Base-by-base conservation (phyloP, 208 protist genomes). In the Acanthamoeba triangularis region DNA sequence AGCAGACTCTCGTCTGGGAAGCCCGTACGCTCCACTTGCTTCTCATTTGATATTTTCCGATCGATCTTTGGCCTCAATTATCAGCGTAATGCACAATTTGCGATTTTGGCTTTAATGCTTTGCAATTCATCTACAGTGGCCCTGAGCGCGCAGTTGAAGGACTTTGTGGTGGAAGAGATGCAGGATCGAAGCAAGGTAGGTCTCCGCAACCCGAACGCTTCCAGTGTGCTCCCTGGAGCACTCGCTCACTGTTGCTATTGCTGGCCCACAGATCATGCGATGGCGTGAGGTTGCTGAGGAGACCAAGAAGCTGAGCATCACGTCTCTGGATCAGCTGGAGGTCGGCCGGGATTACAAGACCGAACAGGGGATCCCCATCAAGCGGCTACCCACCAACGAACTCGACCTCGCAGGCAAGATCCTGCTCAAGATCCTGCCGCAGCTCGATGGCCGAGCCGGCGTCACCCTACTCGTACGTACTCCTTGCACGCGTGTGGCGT, bases 351-450 rank as follows among this genome's bases (percentile, higher is more conserved):
- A 93, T 23, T 93, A 93, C 59, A 93, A 93, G 37, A 93, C 87
- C 20, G 87, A 93, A 30, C 33, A 93, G 41, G 59, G 87, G 14
- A 93, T 93, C 28, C 87, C 87, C 63, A 93, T 93, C 61, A 65
- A 74, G 59, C 87, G 87, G 28, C 52, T 93, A 10, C 41, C 87
- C 59, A 78, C 61, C 47, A 93, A 93, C 37, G 61, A 78, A 18
- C 47, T 93, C 33, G 63, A 93, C 61, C 11, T 93, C 49, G 87
- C 87, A n/a, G 69, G 69, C 69, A 78, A 78, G 69, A 78, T 78
- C 69, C 69, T 78, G 10, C 69, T 78, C 23, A 78, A 78, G 69
- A 44, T 78, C 30, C 65, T 37, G 10, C 69, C 30, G 7, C 69
- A 78, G 16, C 16, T 25, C 16, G 69, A 78, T 25, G 16, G 23